phyloP scores from a whole-genome alignment of 768 basidiomycete genomes.

The Tylopilus balloui region DNA sequence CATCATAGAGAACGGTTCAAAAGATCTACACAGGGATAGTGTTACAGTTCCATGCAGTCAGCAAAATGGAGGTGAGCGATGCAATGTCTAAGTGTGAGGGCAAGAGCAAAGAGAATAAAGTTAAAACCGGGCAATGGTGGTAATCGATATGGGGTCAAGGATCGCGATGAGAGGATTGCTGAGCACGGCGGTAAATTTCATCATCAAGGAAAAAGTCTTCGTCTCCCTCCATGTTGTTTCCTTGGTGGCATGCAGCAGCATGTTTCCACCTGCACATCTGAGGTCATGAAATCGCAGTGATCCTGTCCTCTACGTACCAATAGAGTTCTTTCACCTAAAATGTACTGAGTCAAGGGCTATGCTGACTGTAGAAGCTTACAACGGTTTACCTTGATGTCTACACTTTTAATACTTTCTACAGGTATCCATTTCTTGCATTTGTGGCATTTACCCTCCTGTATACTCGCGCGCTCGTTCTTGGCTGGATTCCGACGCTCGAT shows the following conservation, averaged over 20 bases:
- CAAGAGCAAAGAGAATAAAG: slow-evolving; percentile 12
- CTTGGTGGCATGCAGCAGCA: slow-evolving; percentile 70
- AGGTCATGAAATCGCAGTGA: slow-evolving; percentile 3
- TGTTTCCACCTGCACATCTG: slow-evolving; percentile 67
- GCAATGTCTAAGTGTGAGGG: background rate
- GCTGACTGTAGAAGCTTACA: background rate
- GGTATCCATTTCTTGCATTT: slow-evolving; percentile 69
- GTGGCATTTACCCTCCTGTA: slow-evolving; percentile 76
- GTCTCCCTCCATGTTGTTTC: slow-evolving; percentile 52
- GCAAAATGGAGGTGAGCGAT: slow-evolving; percentile 15
- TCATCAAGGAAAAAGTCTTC: slow-evolving; percentile 55
- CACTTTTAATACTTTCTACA: slow-evolving; percentile 69
- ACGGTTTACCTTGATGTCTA: slow-evolving; percentile 58
- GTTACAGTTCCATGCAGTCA: slow-evolving; percentile 11
- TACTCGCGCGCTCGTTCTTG: slow-evolving; percentile 54
- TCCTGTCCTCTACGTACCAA: slow-evolving; percentile 49
- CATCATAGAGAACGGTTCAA: background rate
- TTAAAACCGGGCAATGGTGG: background rate
- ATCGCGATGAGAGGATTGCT: slow-evolving; percentile 7
- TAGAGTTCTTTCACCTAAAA: slow-evolving; percentile 65
- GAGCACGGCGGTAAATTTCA: slow-evolving; percentile 33
- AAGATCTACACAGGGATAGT: background rate
- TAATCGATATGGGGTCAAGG: background rate
- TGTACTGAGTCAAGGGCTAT: background rate
- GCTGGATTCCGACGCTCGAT: slow-evolving; percentile 41